Percentiles rank a stretch among this genome's conserved stretches.
Evolutionary conservation across 441 rosid genomes (phyloP).

Genomic region (Gossypium aridum): DNA sequence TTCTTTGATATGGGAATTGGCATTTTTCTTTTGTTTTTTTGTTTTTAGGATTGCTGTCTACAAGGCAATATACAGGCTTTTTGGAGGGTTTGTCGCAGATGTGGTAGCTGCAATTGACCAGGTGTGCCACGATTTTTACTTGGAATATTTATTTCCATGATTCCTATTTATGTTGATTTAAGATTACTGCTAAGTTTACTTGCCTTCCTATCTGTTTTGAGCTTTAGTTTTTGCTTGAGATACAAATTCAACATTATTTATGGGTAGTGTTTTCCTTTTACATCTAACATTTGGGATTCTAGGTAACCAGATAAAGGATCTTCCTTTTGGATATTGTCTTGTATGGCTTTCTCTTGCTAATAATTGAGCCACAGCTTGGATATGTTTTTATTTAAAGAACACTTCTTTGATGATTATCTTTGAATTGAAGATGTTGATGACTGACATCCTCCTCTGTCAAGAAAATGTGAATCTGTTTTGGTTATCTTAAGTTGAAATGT

Average conservation of each 20-base stretch:
- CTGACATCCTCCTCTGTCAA: neutral
- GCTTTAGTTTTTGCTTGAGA: neutral
- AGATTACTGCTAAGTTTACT: neutral
- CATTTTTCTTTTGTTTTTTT: neutral
- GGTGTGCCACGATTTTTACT: constrained; percentile 30
- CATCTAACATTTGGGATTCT: neutral
- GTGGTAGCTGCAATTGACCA: constrained; percentile 99
- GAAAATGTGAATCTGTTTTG: neutral
- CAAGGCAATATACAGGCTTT: constrained; percentile 90
- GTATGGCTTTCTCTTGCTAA: neutral
- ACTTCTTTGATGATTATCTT: neutral
- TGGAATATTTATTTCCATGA: neutral
- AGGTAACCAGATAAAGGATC: neutral
- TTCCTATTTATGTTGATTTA: neutral
- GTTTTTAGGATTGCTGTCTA: constrained; percentile 88
- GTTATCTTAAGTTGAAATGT: neutral
- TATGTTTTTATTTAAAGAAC: neutral
- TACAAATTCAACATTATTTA: constrained; percentile 2
- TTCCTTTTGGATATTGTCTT: neutral
- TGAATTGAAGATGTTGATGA: neutral
- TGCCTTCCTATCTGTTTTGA: neutral
- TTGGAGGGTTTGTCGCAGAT: constrained; percentile 95
- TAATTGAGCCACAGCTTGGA: neutral
- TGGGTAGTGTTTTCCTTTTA: neutral
- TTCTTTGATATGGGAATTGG: constrained; percentile 1